Base-by-base conservation (phyloP, 176 grass and related monocot genomes). In the Ensete glaucum region DNA sequence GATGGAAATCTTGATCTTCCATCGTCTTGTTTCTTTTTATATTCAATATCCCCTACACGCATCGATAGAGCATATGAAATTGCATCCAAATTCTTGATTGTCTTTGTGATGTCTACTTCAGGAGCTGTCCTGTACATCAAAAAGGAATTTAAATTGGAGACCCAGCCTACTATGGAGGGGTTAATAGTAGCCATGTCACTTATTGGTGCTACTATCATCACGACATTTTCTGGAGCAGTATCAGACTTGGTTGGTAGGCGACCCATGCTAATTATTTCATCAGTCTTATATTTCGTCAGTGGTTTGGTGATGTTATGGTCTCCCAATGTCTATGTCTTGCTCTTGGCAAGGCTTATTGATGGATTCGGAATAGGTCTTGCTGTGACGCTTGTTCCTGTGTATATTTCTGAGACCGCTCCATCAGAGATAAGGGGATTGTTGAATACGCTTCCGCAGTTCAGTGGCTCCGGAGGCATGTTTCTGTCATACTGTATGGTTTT, bases 391-490 rank as follows among this genome's bases (percentile, higher is more conserved):
- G 83, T 96, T 57, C 93, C 93, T 51, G 24, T 96, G 51, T 96
- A 96, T 79, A 96, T 96, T 70, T 96, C 93, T 2, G 93, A 96
- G 82, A 96, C 81, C n/a, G 93, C 93, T 21, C 93, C 93, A 62
- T 34, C 93, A 0, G 93, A 96, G 83, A 92, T 90, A 54, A 89
- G 93, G 80, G 93, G 93, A 1, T 62, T 73, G 76, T 69, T 96
- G 58, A 96, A 96, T 72, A 96, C 93, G 0, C 76, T 96, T 71
- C 93, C 93, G 11, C 93, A 96, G 53, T 96, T 96, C 81, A 90
- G 83, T 67, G 93, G 89, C 16, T 96, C 87, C 8, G 85, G 76
- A 49, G 93, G 89, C 13, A 92, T 96, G 93, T 92, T 96, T 78
- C 71, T 96, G 54, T 92, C 93, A 63, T 96, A 96, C 82, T 96